Evolutionary conservation across 2,329 filamentous ascomycete genomes (phyloP), one percentile per base, ranked within the genome.

Genomic region (Leptographium lundbergii): DNA sequence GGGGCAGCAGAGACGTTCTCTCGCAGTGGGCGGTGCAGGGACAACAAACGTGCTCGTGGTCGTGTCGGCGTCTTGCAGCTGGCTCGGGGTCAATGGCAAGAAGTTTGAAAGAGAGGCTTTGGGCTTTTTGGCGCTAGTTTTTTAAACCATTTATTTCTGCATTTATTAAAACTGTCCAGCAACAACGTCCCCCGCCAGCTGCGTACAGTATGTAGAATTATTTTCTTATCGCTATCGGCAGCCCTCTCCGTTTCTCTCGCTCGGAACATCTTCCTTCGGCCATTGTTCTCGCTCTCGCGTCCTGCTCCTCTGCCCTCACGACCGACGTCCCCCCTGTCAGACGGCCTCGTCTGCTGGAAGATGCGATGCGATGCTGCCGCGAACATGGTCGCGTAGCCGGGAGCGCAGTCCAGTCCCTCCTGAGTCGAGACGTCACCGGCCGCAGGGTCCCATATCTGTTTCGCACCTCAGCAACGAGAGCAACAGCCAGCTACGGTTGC

Each of bases 311-410:
- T 27, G 11, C 7, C 25, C 48, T 14, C 48, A 14, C 48, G 27
- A 5, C 39, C 36, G 10, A n/a, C 45, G 22, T 17, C 55, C 29
- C 19, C 6, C 10, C 22, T 24, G 22, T 25, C 55, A 57, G 45
- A 50, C 45, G 32, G 47, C 27, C 42, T 19, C 19, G 56, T 57
- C 47, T 51, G 47, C 56, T 59, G 67, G 63, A 63, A 47, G 57
- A 64, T 64, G 62, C 59, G 47, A 64, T 64, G 62, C 60, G 22
- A 59, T 57, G 47, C 56, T 57, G 58, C 48, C 56, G 58, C 25
- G 39, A 56, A 48, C 50, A 61, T 54, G 56, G 60, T 56, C 59
- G 45, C 45, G 22, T 58, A 42, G 57, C 57, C 29, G 32, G 54
- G 51, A 55, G n/a, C 34, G 32, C 60, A 58, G 59, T 39, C 24